A percentile compares a stretch with the other conserved stretches of the same genome.
Evolutionary conservation across 2,329 filamentous ascomycete species (phyloP).

Genomic region (Penicillium psychrosexuale): DNA sequence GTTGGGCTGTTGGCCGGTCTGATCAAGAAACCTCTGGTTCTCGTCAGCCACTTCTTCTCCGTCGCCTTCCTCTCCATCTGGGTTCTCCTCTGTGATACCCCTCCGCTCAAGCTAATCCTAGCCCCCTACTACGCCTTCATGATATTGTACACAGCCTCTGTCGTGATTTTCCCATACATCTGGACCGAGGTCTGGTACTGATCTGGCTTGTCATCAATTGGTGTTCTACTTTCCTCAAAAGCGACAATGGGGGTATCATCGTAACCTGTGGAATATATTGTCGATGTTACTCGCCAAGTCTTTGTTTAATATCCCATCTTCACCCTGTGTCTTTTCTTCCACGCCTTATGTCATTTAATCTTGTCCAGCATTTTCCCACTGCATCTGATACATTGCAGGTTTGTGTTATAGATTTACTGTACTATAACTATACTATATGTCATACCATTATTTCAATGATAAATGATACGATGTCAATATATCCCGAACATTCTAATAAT

Average conservation of each 20-base stretch:
- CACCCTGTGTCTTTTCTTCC: not conserved
- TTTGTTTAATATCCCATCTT: constrained; percentile 11
- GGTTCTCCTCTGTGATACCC: constrained; percentile 55
- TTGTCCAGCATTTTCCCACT: not conserved
- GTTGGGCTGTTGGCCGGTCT: constrained; percentile 78
- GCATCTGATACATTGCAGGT: not conserved
- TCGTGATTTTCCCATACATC: constrained; percentile 80
- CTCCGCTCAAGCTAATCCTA: constrained; percentile 58
- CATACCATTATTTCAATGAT: constrained; percentile 4
- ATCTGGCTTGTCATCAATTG: constrained; percentile 4
- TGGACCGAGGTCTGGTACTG: constrained; percentile 60
- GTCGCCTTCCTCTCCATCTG: constrained; percentile 88
- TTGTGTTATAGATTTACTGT: not conserved
- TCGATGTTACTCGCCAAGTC: not conserved
- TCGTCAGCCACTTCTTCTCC: constrained; percentile 91
- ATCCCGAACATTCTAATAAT: not conserved
- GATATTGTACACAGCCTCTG: constrained; percentile 75
- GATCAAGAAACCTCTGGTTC: constrained; percentile 69
- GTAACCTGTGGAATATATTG: not conserved
- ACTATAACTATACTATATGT: constrained; percentile 13
- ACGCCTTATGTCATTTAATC: constrained; percentile 7
- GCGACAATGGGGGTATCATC: not conserved
- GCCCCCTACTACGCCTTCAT: constrained; percentile 63
- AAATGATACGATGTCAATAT: constrained; percentile 13
- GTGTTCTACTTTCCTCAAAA: constrained; percentile 3